Conservation (phyloP, 2,329 filamentous ascomycete species). For the Fusarium buharicum region DNA sequence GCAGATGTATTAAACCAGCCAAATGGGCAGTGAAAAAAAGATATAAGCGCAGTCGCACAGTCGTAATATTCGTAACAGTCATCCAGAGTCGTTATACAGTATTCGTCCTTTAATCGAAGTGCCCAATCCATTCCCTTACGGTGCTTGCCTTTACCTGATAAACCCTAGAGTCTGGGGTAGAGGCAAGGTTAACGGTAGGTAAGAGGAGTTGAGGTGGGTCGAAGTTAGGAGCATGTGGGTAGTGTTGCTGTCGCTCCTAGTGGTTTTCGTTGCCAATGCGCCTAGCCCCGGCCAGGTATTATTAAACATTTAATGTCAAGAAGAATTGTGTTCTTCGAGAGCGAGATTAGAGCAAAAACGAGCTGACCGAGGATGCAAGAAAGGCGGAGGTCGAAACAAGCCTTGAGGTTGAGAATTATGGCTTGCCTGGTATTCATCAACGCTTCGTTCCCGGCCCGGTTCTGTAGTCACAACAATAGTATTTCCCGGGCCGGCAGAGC, state of each 20-base stretch:
- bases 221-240: conserved; percentile 6
- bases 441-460: conserved; percentile 33
- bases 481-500: conserved; percentile 18
- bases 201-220: conserved; percentile 10
- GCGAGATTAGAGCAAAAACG: conserved; percentile 19
- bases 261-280: conserved; percentile 16
- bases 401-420: conserved; percentile 12
- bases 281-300: conserved; percentile 31
- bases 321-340: conserved; percentile 24
- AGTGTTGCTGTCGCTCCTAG: conserved; percentile 19
- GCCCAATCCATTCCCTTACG: conserved; percentile 1
- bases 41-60: conserved; percentile 40
- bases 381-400: conserved; percentile 7
- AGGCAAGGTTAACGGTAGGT: neutral
- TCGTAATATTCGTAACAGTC: conserved; percentile 46
- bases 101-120: conserved; percentile 19
- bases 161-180: conserved; percentile 10
- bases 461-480: neutral
- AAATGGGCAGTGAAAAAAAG: conserved; percentile 34
- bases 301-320: conserved; percentile 35
- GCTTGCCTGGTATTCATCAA: conserved; percentile 12
- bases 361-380: conserved; percentile 7
- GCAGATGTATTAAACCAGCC: conserved; percentile 40
- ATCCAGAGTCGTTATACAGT: conserved; percentile 46
- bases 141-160: neutral